Base-by-base conservation (phyloP, 768 basidiomycete species). In the Daedaleopsis sinensis region DNA sequence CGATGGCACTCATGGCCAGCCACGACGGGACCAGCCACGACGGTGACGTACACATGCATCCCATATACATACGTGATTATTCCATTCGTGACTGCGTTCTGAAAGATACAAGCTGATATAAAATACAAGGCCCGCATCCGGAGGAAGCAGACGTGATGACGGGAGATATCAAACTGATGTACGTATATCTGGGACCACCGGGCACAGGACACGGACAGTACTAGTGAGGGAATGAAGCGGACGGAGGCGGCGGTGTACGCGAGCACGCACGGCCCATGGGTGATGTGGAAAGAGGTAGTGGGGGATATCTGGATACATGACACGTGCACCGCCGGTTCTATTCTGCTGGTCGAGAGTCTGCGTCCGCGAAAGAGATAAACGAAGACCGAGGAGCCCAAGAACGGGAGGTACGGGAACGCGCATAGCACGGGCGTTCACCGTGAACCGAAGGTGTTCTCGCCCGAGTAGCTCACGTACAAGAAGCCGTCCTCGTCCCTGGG, bases 401-500 rank as follows among this genome's bases (percentile, higher is more conserved):
- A 43, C 11, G 51, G 27, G 27, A 42, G 44, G 61, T 47, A 37
- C 35, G 36, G 19, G 32, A 39, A 32, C 38, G 54, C 37, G 46
- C 27, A 36, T 12, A 24, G 38, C 12, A 21, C 16, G 16, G 13
- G 19, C 47, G 36, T 64, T 70, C 66, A 70, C 62, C 66, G 68
- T 50, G 65, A 69, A 7, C 95, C 94, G 69, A 97, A 97, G 38
- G 93, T 95, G 78, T 97, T 97, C 90, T 97, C 96, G 61, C 96
- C 96, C 42, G 95, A 97, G 81, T 98, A 98, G 72, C 93, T 93
- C 63, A 99, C 95, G 72, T 98, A 99, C 44, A 99, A 83, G 85
- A 99, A 99, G 64, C 95, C 94, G 74, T 99, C 97, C 74, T 99
- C 97, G 68, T 99, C 97, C 84, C 96, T 98, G n/a, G 36, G 19